A percentile compares a stretch with the other conserved stretches of the same genome.
These are phyloP conservation scores for Linum trigynum DNA, from an alignment of 345 rosid genomes.

Conservation along the genomic window DNA sequence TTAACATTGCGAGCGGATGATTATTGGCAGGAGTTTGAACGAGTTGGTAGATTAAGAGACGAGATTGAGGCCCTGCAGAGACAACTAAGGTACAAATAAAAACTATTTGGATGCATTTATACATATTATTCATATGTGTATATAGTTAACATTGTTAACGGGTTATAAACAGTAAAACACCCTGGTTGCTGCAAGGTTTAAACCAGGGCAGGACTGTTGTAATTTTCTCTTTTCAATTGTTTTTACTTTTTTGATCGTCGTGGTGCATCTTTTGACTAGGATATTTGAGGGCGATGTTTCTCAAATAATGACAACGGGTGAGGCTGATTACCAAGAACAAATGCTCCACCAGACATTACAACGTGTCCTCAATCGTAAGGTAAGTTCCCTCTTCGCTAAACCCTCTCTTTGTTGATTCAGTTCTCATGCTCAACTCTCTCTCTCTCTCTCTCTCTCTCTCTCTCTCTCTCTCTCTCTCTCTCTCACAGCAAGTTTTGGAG, in stretches of 20 bases:
- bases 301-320: slow-evolving; percentile 21
- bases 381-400: neutral
- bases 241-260: too few species aligned
- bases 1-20: too few species aligned
- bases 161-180: too few species aligned
- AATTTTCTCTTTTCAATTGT: too few species aligned
- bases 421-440: too few species aligned
- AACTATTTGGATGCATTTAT: too few species aligned
- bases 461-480: neutral
- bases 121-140: too few species aligned
- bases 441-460: too few species aligned
- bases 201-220: too few species aligned
- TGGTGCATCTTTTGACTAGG: slow-evolving; percentile 8
- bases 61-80: slow-evolving; percentile 24
- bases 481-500: slow-evolving; percentile 24
- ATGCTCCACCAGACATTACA: slow-evolving; percentile 26
- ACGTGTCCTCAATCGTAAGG: slow-evolving; percentile 26
- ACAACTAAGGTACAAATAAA: slow-evolving; percentile 26
- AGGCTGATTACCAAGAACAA: slow-evolving; percentile 28
- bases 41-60: slow-evolving; percentile 17
- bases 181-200: too few species aligned
- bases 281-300: slow-evolving; percentile 28
- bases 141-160: too few species aligned
- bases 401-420: too few species aligned
- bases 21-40: slow-evolving; percentile 22